These are phyloP conservation scores for Ustanciosporium gigantosporum DNA, from an alignment of 1,284 basidiomycete genomes.

Conservation along the genomic window DNA sequence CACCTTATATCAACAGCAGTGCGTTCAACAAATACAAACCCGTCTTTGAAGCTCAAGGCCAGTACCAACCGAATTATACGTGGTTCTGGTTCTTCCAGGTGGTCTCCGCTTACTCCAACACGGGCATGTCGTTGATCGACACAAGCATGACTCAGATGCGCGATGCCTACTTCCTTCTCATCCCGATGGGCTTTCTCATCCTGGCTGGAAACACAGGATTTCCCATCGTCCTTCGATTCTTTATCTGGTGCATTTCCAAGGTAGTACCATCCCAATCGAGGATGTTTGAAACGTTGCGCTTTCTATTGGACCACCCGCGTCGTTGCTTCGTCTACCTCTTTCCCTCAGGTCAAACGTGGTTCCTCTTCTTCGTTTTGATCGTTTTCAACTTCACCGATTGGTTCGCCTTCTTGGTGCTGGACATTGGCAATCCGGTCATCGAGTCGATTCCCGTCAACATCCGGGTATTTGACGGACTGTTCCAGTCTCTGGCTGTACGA, in stretches of 20 bases:
- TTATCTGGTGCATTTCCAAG: slow-evolving; percentile 73
- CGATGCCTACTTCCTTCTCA: slow-evolving; percentile 77
- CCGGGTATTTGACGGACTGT: slow-evolving; percentile 59
- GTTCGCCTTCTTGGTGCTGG: slow-evolving; percentile 83
- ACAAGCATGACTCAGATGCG: slow-evolving; percentile 86
- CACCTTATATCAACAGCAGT: slow-evolving; percentile 52
- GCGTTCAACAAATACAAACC: slow-evolving; percentile 40
- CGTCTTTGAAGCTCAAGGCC: slow-evolving; percentile 48
- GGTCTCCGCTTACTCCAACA: slow-evolving; percentile 85
- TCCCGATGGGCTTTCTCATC: slow-evolving; percentile 70
- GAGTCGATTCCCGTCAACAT: slow-evolving; percentile 71
- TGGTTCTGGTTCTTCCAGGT: slow-evolving; percentile 86
- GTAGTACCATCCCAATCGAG: slow-evolving; percentile 69
- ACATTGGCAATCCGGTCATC: slow-evolving; percentile 78
- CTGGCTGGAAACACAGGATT: slow-evolving; percentile 87
- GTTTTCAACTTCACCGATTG: slow-evolving; percentile 78
- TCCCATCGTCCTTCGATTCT: slow-evolving; percentile 57
- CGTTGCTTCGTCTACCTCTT: slow-evolving; percentile 92
- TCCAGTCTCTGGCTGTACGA: slow-evolving; percentile 71
- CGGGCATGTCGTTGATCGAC: slow-evolving; percentile 85
- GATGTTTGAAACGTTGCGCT: slow-evolving; percentile 78
- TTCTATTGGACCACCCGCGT: slow-evolving; percentile 93
- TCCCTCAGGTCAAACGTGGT: slow-evolving; percentile 88
- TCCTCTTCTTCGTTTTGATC: slow-evolving; percentile 73
- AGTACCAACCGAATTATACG: slow-evolving; percentile 59